Base-by-base conservation (phyloP, 2,329 filamentous ascomycete species). In the Huntiella abstrusa region DNA sequence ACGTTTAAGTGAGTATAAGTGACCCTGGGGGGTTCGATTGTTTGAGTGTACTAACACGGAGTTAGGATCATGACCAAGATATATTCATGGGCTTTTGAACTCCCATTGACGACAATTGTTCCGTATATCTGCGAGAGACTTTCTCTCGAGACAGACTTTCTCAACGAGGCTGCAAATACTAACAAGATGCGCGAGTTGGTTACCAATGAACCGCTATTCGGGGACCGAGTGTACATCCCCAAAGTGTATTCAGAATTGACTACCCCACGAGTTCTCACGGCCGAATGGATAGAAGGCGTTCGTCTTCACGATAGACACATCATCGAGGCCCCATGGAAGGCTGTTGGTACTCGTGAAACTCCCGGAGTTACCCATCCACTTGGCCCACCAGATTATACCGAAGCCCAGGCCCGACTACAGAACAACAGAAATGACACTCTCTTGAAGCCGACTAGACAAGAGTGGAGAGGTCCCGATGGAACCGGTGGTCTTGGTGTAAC, bases 251-350 rank as follows among this genome's bases (percentile, higher is more conserved):
- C 77, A 3, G 85, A 94, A 51, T 71, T 95, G 22, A 86, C 77
- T 45, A 86, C 82, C 12, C 81, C 70, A 57, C 73, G 91, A 34
- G 77, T 98, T 42, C 80, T 98, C 67, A 92, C 87, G 1, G 86
- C 88, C 0, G 91, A 98, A 60, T 98, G 91, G 91, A 92, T 98
- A 49, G 91, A 98, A 62, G 91, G 91, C 5, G 77, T 93, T 2
- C 73, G 87, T 1, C 68, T 98, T 2, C 94, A 87, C 85, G 88
- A 96, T 56, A 92, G 92, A 59, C 77, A 83, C 48, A 71, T 80
- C 45, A 79, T 95, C 57, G 81, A 76, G 0, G 70, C 71, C 2
- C 68, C 73, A 4, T 96, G 91, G 88, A 64, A 77, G 34, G 87
- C 86, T 16, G 82, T 83, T 5, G 73, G 77, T 64, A 74, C 79